These are phyloP conservation scores for Phytophthora pini DNA, from an alignment of 352 stramenopile species.

Conservation along the genomic window DNA sequence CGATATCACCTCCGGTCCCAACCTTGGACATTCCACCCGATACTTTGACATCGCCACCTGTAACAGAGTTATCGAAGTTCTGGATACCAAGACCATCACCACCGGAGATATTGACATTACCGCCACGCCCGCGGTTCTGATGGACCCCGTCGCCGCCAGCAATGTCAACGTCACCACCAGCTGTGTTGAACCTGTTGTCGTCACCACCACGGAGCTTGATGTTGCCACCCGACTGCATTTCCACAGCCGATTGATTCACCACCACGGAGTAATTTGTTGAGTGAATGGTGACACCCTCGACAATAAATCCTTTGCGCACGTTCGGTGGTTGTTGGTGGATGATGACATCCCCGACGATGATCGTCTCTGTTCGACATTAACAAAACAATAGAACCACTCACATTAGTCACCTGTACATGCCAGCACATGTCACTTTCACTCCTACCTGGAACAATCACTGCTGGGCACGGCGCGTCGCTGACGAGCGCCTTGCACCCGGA, in stretches of 20 bases:
- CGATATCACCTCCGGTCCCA: slow-evolving; percentile 70
- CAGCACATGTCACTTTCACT: slow-evolving; percentile 6
- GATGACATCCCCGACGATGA: slow-evolving; percentile 60
- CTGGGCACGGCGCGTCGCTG: slow-evolving; percentile 87
- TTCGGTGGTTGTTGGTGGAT: slow-evolving; percentile 57
- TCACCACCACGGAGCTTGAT: slow-evolving; percentile 70
- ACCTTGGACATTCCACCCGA: slow-evolving; percentile 65
- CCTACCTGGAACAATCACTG: slow-evolving; percentile 69
- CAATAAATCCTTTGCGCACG: slow-evolving; percentile 39
- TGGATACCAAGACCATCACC: slow-evolving; percentile 69
- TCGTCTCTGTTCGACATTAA: slow-evolving; percentile 48
- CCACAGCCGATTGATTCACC: slow-evolving; percentile 48
- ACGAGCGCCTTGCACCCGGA: slow-evolving; percentile 86
- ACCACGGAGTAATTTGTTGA: slow-evolving; percentile 45
- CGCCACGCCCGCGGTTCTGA: slow-evolving; percentile 80
- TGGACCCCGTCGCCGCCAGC: slow-evolving; percentile 74
- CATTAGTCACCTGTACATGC: slow-evolving; percentile 13
- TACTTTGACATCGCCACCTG: slow-evolving; percentile 73
- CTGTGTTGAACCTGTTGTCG: slow-evolving; percentile 75
- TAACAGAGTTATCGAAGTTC: slow-evolving; percentile 79
- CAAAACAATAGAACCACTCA: slow-evolving; percentile 11
- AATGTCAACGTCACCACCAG: slow-evolving; percentile 59
- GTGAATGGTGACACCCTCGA: slow-evolving; percentile 49
- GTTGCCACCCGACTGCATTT: slow-evolving; percentile 52
- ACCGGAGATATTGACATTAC: slow-evolving; percentile 72